These are phyloP conservation scores for Flaveria sonorensis DNA, from an alignment of 129 eudicot species.

Conservation along the genomic window DNA sequence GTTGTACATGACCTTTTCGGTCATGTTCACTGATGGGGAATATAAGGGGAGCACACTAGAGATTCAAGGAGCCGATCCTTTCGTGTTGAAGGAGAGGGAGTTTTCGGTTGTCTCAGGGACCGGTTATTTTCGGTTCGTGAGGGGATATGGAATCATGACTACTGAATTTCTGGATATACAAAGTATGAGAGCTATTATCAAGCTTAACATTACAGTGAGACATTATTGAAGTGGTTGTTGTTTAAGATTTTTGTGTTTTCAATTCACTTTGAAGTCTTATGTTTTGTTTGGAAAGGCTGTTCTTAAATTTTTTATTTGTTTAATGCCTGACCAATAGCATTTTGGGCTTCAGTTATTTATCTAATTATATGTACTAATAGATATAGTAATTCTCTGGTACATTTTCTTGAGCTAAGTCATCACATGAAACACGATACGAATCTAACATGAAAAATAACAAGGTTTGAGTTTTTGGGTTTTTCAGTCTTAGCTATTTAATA, in stretches of 20 bases:
- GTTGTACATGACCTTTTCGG: conserved; percentile 48
- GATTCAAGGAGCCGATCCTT: conserved; percentile 61
- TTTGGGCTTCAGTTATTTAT: no score
- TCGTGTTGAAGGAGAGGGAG: conserved; percentile 51
- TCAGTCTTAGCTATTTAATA: no score
- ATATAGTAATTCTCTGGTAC: no score
- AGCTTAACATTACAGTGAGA: conserved; percentile 52
- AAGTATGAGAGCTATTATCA: conserved; percentile 49
- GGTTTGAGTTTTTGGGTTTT: no score
- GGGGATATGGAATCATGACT: conserved; percentile 60
- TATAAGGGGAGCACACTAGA: conserved; percentile 59
- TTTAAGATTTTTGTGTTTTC: background rate
- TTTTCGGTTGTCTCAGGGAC: conserved; percentile 67
- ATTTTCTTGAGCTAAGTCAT: no score
- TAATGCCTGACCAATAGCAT: no score
- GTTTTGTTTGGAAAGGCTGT: no score
- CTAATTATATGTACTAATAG: no score
- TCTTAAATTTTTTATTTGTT: no score
- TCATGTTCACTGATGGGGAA: conserved; percentile 50
- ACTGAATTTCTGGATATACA: conserved; percentile 55
- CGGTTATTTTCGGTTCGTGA: conserved; percentile 51
- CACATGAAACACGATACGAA: no score
- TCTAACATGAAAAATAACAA: no score
- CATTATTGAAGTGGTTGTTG: conserved; percentile 38
- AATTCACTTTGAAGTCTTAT: background rate